phyloP scores from a whole-genome alignment of 2,329 filamentous ascomycete genomes.

The Phaeophleospora eucalypticola region DNA sequence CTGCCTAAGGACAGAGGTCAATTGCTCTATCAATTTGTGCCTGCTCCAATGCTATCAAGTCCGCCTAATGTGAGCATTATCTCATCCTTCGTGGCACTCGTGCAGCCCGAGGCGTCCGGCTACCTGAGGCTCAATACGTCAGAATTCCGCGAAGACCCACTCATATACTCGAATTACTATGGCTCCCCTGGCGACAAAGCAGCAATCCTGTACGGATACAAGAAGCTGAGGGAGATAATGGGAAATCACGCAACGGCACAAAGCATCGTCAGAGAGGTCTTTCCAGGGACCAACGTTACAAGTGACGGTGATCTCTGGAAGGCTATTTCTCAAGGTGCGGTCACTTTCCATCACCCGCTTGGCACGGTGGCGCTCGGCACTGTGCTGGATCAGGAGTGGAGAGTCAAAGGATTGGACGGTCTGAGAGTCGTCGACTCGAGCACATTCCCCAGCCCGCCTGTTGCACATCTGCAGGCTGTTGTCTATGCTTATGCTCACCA shows the following conservation, averaged over 20 bases:
- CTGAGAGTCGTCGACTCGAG: constrained; percentile 17
- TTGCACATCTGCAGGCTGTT: constrained; percentile 10
- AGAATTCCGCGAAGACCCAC: constrained; percentile 59
- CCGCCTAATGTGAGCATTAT: constrained; percentile 6
- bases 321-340: constrained; percentile 10
- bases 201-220: constrained; percentile 8
- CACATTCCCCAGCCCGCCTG: constrained; percentile 12
- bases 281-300: constrained; percentile 10
- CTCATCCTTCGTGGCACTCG: constrained; percentile 27
- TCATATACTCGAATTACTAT: constrained; percentile 60
- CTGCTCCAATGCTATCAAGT: not conserved
- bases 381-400: constrained; percentile 13
- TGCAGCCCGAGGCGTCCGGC: constrained; percentile 54
- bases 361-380: constrained; percentile 8
- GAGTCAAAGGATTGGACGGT: constrained; percentile 14
- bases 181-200: constrained; percentile 19
- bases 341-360: constrained; percentile 12
- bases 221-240: constrained; percentile 4
- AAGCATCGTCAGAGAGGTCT: constrained; percentile 8
- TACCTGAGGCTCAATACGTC: constrained; percentile 35
- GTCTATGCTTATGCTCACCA: constrained; percentile 10
- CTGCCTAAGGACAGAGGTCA: constrained; percentile 8
- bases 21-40: constrained; percentile 5
- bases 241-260: not conserved
- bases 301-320: constrained; percentile 11